Evolutionary conservation across 2,329 filamentous ascomycete genomes (phyloP), one percentile per base, ranked within the genome.

Genomic region (Colletotrichum plurivorum): DNA sequence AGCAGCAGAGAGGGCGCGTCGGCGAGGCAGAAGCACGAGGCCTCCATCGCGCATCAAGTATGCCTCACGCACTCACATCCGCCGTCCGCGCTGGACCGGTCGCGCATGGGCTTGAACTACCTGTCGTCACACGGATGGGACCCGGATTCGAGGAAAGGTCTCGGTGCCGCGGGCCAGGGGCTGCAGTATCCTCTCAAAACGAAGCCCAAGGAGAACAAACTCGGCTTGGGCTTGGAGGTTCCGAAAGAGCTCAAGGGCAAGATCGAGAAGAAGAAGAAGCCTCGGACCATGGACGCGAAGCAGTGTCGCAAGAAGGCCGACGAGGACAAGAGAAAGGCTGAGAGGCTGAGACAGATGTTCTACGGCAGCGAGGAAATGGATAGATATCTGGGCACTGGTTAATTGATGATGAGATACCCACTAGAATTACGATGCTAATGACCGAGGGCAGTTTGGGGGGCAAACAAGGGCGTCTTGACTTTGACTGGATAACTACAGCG

Each of bases 291-390:
- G 68, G 91, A 92, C 78, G 91, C 92, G n/a, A 93, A 91, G 74
- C 88, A 92, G 78, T 84, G 91, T 46, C 86, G 89, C 73, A 90
- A 88, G 77, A 79, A 86, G 76, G 89, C 89, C 3, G 80, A 84
- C 51, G 88, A 90, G 71, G 89, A 91, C 66, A 91, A 85, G 80
- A 89, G 82, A 77, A 90, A 84, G 70, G 84, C 86, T 18, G 88
- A 93, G 69, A 89, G 82, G 74, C 78, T 97, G 68, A 86, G 90
- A 72, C 85, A 89, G 73, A 85, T 93, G 81, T 92, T 97, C 71
- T 95, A 93, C 79, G 87, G 88, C 20, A 90, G 88, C 72, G 87
- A 92, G n/a, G 92, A 95, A 72, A 83, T 97, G 63, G 89, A 94
- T 74, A 89, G 86, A 75, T 96, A 97, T 77, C 80, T 97, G 18